Evolutionary conservation across 2,329 filamentous ascomycete genomes (phyloP), one percentile per base, ranked within the genome.

Genomic region (Exophiala dermatitidis): DNA sequence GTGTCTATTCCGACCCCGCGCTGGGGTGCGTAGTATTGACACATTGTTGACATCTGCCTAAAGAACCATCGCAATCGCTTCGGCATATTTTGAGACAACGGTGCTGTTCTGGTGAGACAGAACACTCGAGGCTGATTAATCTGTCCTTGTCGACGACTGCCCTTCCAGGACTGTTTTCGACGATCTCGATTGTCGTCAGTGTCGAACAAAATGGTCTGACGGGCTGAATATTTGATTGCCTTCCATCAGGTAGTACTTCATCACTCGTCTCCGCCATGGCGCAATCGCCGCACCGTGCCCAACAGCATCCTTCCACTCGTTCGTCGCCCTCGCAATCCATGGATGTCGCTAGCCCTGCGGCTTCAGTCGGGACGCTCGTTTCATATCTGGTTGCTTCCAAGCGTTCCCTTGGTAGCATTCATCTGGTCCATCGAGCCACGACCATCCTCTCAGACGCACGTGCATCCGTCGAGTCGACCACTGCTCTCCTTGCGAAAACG

Each of bases 351-450:
- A 40, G 43, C 26, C 46, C 53, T 40, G 46, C 46, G 32, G 48
- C 49, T 2, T 53, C 60, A 8, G 47, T 95, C 65, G 88, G 95
- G 63, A 83, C 82, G 28, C 82, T 97, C 41, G 87, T 96, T 52
- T 80, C 83, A 49, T 84, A 95, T 71, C 84, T 96, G 34, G 82
- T 96, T 38, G 84, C 86, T 31, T 87, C 91, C 5, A 96, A 96
- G 68, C 83, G 88, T 42, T 90, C 90, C 1, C 79, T 97, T 3
- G 87, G 86, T 10, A 89, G 89, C 7, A 90, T 94, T 68, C 82
- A 78, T 40, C 83, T 87, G 56, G 88, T 96, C 48, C 84, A 88
- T 67, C 86, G 88, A 55, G 90, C 90, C 60, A 90, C 93, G 66
- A 86, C 94, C 65, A 83, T 96, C 52, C 86, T 93, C 42, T 88